Conservation (phyloP, 345 rosid species). For the Nasturtium officinale region DNA sequence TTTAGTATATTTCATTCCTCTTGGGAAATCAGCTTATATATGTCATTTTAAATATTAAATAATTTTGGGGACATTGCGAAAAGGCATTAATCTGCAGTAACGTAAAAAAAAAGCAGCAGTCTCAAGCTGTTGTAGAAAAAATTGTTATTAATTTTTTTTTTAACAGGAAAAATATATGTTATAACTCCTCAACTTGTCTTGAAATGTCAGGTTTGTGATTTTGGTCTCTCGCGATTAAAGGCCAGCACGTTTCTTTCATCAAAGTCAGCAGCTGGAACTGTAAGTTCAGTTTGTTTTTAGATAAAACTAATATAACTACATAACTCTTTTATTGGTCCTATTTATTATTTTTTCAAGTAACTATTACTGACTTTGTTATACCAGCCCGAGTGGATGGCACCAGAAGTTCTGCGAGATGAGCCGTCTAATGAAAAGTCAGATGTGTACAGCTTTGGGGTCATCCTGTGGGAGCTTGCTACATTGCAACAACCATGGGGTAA, state of each 20-base stretch:
- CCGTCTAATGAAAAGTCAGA: constrained; percentile 97
- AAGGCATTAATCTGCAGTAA: background rate
- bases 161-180: too few relatives aligned
- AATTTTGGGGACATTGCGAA: background rate
- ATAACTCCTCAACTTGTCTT: constrained; percentile 6
- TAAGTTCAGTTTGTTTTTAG: constrained; percentile 53
- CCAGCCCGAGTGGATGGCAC: constrained; percentile 99
- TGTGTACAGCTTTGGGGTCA: constrained; percentile 93
- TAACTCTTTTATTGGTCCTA: background rate
- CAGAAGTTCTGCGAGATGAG: constrained; percentile 97
- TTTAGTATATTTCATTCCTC: background rate
- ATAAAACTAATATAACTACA: too few relatives aligned
- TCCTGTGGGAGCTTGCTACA: constrained; percentile 97
- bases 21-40: background rate
- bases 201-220: constrained; percentile 85
- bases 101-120: background rate
- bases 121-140: too few relatives aligned
- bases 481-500: constrained; percentile 96
- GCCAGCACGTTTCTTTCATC: constrained; percentile 96
- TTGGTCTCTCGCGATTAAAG: constrained; percentile 97
- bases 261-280: constrained; percentile 99
- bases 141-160: too few relatives aligned
- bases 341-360: background rate
- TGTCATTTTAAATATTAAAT: background rate
- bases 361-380: constrained; percentile 14